phyloP scores from a whole-genome alignment of 805 yeast species.

The Saccharomycopsis javanensis region DNA sequence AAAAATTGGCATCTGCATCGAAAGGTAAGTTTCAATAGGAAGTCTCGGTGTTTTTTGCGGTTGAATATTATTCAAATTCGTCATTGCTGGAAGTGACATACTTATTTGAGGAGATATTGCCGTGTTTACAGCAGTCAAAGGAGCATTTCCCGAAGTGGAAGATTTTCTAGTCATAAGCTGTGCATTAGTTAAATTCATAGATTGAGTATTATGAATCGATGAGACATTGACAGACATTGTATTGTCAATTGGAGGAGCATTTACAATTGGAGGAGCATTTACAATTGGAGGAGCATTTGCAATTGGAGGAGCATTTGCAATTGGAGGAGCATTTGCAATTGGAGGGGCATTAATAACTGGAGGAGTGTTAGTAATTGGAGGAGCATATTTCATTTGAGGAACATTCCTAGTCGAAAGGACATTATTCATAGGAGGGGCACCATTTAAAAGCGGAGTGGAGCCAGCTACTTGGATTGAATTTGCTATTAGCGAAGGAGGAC shows the following conservation, averaged over 20 bases:
- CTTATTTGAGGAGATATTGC: not conserved
- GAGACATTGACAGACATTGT: not conserved
- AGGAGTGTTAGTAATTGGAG: not conserved
- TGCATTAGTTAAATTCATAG: not conserved
- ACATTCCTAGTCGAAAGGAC: not conserved
- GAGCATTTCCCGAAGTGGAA: not conserved
- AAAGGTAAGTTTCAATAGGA: constrained; percentile 10
- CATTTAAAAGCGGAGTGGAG: not conserved
- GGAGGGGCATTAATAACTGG: not conserved
- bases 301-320: not conserved
- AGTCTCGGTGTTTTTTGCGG: not conserved
- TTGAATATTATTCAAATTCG: not conserved
- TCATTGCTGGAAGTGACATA: not conserved
- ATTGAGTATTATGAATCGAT: not conserved
- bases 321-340: not conserved
- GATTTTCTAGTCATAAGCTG: not conserved
- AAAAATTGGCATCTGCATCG: constrained; percentile 15
- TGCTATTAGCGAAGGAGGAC: not conserved
- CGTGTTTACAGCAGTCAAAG: not conserved
- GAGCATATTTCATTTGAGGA: not conserved
- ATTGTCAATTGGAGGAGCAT: not conserved
- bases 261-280: no score
- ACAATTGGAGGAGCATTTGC: no score
- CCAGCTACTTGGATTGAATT: no score
- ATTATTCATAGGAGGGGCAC: not conserved